phyloP scores from a whole-genome alignment of 164 flowering plant genomes.

The Umbilicus rupestris region DNA sequence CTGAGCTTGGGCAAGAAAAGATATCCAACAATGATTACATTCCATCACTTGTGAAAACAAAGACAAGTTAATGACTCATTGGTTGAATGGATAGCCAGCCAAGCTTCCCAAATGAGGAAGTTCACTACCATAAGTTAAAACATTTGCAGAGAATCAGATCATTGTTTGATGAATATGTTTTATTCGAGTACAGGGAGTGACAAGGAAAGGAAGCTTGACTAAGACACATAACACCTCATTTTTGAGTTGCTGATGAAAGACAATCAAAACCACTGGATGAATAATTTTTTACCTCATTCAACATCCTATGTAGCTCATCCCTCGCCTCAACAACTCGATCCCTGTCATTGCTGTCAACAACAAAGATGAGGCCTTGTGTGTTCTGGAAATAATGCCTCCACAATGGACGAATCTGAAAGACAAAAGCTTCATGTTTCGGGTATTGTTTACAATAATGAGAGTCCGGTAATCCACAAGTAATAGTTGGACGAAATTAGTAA shows the following conservation, averaged over 20 bases:
- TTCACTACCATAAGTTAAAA: neutral
- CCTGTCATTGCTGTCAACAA: slow-evolving; percentile 94
- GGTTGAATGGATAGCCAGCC: too few species aligned
- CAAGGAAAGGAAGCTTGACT: neutral
- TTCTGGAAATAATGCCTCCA: slow-evolving; percentile 99
- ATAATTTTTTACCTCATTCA: slow-evolving; percentile 66
- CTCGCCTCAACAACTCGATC: slow-evolving; percentile 95
- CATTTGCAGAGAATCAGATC: neutral
- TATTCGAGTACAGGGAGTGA: neutral
- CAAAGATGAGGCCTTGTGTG: slow-evolving; percentile 94
- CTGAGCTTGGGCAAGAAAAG: neutral
- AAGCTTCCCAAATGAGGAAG: neutral
- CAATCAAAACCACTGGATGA: neutral
- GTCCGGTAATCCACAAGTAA: neutral
- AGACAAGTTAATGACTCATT: neutral
- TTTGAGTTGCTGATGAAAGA: neutral
- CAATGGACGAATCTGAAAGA: slow-evolving; percentile 82
- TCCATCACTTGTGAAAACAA: neutral
- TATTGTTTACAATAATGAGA: neutral
- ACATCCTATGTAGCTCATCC: slow-evolving; percentile 92
- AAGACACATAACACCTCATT: neutral
- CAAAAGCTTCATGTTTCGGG: neutral
- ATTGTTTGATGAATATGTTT: neutral
- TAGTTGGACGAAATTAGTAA: neutral
- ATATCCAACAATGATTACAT: neutral